Evolutionary conservation across 2,329 filamentous ascomycete species (phyloP).

Genomic region (Fusarium brevicatenulatum): DNA sequence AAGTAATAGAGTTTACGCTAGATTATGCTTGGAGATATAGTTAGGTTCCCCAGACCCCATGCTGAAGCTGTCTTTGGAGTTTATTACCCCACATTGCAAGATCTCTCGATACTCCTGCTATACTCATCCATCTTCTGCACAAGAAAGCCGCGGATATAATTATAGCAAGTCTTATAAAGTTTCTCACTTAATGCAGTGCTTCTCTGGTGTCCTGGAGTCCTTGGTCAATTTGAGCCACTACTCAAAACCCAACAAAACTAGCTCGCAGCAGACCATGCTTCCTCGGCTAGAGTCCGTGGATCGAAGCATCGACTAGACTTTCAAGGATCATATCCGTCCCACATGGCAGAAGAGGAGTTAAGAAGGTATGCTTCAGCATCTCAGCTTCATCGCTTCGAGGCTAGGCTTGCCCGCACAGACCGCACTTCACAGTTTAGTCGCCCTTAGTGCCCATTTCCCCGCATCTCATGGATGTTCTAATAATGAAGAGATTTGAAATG

Average conservation of each 20-base stretch:
- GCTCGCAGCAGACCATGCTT: no score
- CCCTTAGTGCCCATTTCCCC: neutral
- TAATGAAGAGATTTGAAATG: rapidly evolving
- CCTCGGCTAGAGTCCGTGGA: neutral
- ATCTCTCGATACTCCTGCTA: neutral
- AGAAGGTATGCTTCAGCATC: neutral
- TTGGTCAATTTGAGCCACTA: neutral
- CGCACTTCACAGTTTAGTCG: rapidly evolving
- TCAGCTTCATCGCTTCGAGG: neutral
- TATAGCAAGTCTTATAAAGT: no score
- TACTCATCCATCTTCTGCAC: no score
- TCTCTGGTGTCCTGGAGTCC: no score
- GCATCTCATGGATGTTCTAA: rapidly evolving
- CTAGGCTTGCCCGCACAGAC: no score
- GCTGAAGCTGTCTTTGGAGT: neutral
- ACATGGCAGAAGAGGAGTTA: rapidly evolving
- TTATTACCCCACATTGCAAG: neutral
- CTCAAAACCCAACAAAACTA: rapidly evolving
- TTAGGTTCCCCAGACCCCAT: no score
- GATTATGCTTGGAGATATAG: neutral
- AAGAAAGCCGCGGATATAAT: no score
- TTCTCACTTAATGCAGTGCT: no score
- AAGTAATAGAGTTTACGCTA: neutral
- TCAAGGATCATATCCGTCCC: neutral
- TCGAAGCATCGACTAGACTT: no score